Base-by-base conservation (phyloP, 768 basidiomycete species). In the Calocybe cyanea region DNA sequence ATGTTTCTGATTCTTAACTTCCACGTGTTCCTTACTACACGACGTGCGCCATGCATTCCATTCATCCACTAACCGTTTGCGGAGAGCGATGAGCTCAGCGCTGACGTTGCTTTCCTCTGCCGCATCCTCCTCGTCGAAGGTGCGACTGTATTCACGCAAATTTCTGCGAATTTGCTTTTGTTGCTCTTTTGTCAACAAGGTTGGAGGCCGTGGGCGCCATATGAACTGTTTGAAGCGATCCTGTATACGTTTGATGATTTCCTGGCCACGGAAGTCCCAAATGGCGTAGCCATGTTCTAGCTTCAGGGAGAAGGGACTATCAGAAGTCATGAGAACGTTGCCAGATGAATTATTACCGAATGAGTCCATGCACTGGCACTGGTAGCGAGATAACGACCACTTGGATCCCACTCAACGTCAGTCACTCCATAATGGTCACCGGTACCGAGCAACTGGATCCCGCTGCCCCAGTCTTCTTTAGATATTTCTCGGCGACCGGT, bases 151-250 rank as follows among this genome's bases (percentile, higher is more conserved):
- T 64, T 98, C 94, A 47, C 86, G 83, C 54, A 98, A 76, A 62
- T 91, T 95, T 67, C 83, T 86, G 49, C 91, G 80, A 47, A 99
- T 81, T 41, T 78, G 79, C 53, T 83, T 83, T 60, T 96, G 92
- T 49, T 92, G 82, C 41, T 96, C 93, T 61, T 87, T 91, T 38
- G 82, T 76, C 46, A 99, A 75, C 41, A 98, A 69, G 2, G 90
- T 87, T 9, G 83, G 80, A 3, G 96, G 92, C n/a, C 96, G 85
- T 19, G 95, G 94, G 28, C 96, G 85, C 95, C 95, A 99, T 51
- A 97, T 79, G 68, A 98, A 92, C 65, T 99, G 96, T 73, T 99
- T 99, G 80, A 99, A 98, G 46, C 87, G 82, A 62, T 98, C 96
- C 51, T 87, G 73, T 47, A 92, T 81, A 41, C 85, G 83, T 62